Evolutionary conservation across 2,329 filamentous ascomycete genomes (phyloP), one percentile per base, ranked within the genome.

Genomic region (Xylariaceae sp.): DNA sequence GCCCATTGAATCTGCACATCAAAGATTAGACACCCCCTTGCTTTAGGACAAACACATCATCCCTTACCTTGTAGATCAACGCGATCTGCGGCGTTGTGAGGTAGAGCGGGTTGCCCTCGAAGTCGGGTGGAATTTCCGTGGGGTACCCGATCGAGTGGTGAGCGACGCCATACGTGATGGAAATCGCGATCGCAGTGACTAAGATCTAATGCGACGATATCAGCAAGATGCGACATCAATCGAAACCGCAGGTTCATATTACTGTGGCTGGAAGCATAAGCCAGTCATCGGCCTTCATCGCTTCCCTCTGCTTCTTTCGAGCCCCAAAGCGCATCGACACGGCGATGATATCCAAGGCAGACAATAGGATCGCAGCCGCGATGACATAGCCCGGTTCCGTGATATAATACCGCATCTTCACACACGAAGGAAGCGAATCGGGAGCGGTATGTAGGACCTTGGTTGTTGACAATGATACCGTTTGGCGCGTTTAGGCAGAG

Each of bases 231-330:
- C 13, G 42, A 13, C 10, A n/a, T 13, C 42, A n/a, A 13, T 45
- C 37, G 42, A 45, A 45, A 45, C n/a, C 6, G 13, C 42, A 13
- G 42, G 42, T 45, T 30, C 23, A n/a, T 45, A 45, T 13, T 64
- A 67, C 64, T 10, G 61, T 60, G 4, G 66, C 64, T 3, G 64
- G 66, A n/a, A 68, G 13, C 57, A 67, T 62, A 5, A 68, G 58
- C 66, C 67, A 68, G 60, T 67, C 66, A 44, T 68, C 67, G 0
- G 56, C 52, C 35, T 64, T 62, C 1, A 62, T 47, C 0, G 50
- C 34, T 17, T 67, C 50, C 3, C 48, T 62, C 30, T 64, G 60
- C 13, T 60, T 57, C 47, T 42, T 63, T 1, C 67, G 62, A 1
- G 61, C 55, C 59, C 57, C 61, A 51, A 67, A 67, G 9, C 65